Evolutionary conservation across 768 basidiomycete species (phyloP).

Genomic region (Boletus rubroflammeus): DNA sequence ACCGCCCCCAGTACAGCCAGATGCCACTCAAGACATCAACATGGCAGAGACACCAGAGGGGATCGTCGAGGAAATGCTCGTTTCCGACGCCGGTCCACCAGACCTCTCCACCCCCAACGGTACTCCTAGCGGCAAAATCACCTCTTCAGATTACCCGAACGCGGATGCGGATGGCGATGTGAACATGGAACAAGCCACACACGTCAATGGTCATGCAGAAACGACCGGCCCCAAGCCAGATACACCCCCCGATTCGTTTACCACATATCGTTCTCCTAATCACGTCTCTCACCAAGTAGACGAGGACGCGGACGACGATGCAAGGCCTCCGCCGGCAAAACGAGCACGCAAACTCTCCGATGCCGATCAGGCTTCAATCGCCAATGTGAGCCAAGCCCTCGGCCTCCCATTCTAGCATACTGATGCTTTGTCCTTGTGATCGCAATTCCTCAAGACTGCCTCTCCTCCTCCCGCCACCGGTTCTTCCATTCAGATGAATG

Average conservation of each 20-base stretch:
- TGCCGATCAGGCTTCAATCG: constrained; percentile 67
- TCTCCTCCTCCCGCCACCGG: constrained; percentile 68
- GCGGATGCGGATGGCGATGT: constrained; percentile 30
- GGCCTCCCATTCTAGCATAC: constrained; percentile 50
- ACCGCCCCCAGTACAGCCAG: constrained; percentile 42
- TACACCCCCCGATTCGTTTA: constrained; percentile 33
- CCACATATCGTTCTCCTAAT: constrained; percentile 34
- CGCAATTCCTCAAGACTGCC: constrained; percentile 51
- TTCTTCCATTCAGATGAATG: constrained; percentile 32
- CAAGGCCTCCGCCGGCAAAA: constrained; percentile 78
- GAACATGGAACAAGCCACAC: constrained; percentile 25
- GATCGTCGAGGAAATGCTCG: constrained; percentile 13
- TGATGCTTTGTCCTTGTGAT: constrained; percentile 37
- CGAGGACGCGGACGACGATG: constrained; percentile 41
- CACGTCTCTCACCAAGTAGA: constrained; percentile 29
- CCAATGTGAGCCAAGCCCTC: constrained; percentile 59
- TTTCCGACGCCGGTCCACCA: constrained; percentile 14
- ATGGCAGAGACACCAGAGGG: constrained; percentile 40
- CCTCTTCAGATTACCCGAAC: constrained; percentile 29
- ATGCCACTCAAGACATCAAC: constrained; percentile 51
- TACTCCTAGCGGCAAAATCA: constrained; percentile 25
- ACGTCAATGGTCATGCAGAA: constrained; percentile 26
- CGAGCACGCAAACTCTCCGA: constrained; percentile 74
- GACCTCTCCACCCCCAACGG: constrained; percentile 1
- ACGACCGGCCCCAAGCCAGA: constrained; percentile 1